Conservation (phyloP, 2,329 filamentous ascomycete species). For the Colletotrichum melonis region DNA sequence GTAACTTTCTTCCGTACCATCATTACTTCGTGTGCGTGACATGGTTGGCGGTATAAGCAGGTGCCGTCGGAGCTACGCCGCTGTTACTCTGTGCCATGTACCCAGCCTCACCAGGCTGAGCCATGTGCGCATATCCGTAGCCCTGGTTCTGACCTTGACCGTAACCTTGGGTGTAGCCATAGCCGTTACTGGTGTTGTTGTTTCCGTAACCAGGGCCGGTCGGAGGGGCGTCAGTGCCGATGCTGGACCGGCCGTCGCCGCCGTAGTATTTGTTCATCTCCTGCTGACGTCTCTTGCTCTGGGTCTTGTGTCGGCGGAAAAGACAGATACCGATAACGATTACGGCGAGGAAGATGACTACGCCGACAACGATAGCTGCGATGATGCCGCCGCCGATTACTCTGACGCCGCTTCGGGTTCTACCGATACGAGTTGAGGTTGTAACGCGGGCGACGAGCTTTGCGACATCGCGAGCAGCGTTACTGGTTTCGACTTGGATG, state of each 20-base stretch:
- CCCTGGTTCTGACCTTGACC: conserved; percentile 18
- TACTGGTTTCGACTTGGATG: neutral
- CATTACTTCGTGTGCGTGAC: conserved; percentile 1
- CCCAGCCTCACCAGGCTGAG: conserved; percentile 11
- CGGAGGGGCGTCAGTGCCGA: conserved; percentile 8
- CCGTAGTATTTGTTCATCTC: conserved; percentile 32
- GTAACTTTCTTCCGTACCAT: too few species aligned
- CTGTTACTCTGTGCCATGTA: conserved; percentile 4
- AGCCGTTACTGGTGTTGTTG: neutral
- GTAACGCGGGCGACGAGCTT: neutral
- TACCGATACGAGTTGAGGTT: neutral
- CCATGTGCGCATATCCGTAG: conserved; percentile 25
- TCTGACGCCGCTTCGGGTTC: neutral
- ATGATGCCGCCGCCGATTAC: conserved; percentile 20
- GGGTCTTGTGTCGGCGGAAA: conserved; percentile 13
- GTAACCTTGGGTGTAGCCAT: conserved; percentile 3
- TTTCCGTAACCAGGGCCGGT: neutral
- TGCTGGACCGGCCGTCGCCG: conserved; percentile 27
- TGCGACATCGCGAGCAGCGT: neutral
- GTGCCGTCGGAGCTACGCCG: neutral
- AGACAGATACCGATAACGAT: neutral
- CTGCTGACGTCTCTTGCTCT: neutral
- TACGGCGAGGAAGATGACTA: neutral
- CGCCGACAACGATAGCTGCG: conserved; percentile 18
- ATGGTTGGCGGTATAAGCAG: conserved; percentile 19